phyloP scores from a whole-genome alignment of 345 rosid genomes.

The Eutrema heterophyllum region DNA sequence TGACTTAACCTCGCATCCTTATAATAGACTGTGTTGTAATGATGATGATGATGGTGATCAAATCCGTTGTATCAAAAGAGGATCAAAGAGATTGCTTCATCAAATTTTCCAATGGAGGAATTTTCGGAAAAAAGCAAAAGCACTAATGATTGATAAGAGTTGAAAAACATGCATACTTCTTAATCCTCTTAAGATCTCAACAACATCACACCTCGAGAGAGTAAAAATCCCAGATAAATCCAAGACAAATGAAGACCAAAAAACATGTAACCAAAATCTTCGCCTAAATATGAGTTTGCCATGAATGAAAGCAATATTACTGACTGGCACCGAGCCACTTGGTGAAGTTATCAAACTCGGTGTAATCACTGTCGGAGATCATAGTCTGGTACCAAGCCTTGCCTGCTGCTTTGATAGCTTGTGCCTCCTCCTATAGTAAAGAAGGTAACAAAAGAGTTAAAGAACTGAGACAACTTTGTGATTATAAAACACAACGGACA shows the following conservation, averaged over 20 bases:
- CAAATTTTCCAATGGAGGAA: neutral
- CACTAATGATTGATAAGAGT: neutral
- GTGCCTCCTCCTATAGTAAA: slow-evolving; percentile 66
- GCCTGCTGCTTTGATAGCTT: slow-evolving; percentile 70
- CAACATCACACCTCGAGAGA: neutral
- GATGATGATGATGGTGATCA: neutral
- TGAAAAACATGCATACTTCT: slow-evolving; percentile 11
- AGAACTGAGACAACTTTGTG: neutral
- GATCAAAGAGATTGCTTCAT: neutral
- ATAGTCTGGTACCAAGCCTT: slow-evolving; percentile 92
- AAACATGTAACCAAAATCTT: slow-evolving; percentile 21
- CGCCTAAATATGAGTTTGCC: slow-evolving; percentile 12
- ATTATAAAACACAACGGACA: neutral
- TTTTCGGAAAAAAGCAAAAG: neutral
- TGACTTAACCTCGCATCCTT: neutral
- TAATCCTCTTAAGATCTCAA: neutral
- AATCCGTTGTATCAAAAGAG: too few relatives aligned
- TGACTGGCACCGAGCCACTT: slow-evolving; percentile 83
- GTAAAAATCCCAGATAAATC: neutral
- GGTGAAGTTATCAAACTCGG: slow-evolving; percentile 78
- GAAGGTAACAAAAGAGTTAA: neutral
- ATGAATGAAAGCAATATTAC: slow-evolving; percentile 28
- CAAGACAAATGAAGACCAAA: neutral
- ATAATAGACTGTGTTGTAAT: neutral
- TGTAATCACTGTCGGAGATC: slow-evolving; percentile 91